Evolutionary conservation across 2,329 filamentous ascomycete genomes (phyloP), one percentile per base, ranked within the genome.

Genomic region (Bipolaris cookei): DNA sequence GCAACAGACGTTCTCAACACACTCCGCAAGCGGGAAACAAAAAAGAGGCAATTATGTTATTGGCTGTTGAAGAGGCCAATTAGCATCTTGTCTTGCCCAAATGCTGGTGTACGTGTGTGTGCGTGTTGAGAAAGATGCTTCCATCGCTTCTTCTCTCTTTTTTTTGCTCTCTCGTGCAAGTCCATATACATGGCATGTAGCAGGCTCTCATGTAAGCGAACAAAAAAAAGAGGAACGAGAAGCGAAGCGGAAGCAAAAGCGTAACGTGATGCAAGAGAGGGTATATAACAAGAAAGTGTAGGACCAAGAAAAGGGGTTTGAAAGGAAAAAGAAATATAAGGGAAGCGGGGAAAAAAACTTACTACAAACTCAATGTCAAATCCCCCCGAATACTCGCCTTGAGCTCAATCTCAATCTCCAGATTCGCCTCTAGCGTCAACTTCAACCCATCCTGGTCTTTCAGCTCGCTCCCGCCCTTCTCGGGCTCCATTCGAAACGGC

Each of bases 381-480:
- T 96, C 92, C 71, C 92, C 92, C 68, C 92, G 88, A 64, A 95
- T 92, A 76, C 89, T 88, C 18, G 91, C 91, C 82, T 95, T 95
- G 59, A 95, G 83, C 68, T 92, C 89, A 60, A 95, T 90, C 76
- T 95, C 91, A 47, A 95, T 84, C 65, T 95, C 91, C 55, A 95
- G 81, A 76, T 93, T 92, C 53, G 92, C 79, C 72, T 93, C 91
- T 20, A 95, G 79, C 35, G 88, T 84, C 71, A 93, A 77, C 74
- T 88, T 88, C 71, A 92, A 76, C 37, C 90, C 89, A 68, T 92
- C 88, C 58, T 84, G 78, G 47, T 85, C 82, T 46, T 82, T 80
- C 51, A 82, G 63, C 6, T 68, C 65, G 51, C 76, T 79, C 37
- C 64, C 54, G 70, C 69, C 82, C 80, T 67, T 76, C 71, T 65